Evolutionary conservation across 2,329 filamentous ascomycete species (phyloP), one percentile per base, ranked within the genome.

Genomic region (Neofusicoccum cordaticola): DNA sequence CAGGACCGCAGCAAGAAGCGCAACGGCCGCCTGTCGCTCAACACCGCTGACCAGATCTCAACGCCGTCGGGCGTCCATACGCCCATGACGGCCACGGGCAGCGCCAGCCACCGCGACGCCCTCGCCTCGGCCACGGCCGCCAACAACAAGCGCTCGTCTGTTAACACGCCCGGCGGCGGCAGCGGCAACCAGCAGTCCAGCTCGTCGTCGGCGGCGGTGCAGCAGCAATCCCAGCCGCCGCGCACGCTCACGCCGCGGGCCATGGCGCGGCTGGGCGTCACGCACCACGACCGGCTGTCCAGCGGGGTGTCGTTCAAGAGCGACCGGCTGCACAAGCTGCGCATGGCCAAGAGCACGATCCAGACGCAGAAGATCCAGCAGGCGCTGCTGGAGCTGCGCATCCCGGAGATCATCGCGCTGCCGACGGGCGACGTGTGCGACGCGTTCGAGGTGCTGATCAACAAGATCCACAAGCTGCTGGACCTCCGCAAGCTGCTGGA

Each of bases 1-100:
- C 88, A 88, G 62, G 94, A 97, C 77, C 93, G 95, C 76, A 88
- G 88, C 67, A 96, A 96, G 83, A 97, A 97, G 78, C 89, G 92
- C 65, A 92, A 78, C 35, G 52, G 50, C 37, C 72, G 81, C 51
- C 75, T 83, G 45, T 74, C 71, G 57, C 71, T 79, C 41, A 74
- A 72, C 47, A 35, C 44, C 35, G 71, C 72, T n/a, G 72, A 72
- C 63, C 74, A 77, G 50, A 72, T 77, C 66, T 77, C 76, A 1
- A 75, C 76, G 1, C 71, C 70, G 17, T 71, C 72, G 0, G 72
- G 71, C 50, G 69, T 71, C 1, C 65, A 70, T 42, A 52, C 66
- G 35, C 63, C 63, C 13, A 47, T 56, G 62, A 63, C 47, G n/a
- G 62, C 60, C 19, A 39, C 51, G 7, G 51, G n/a, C 51, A 48